Evolutionary conservation across 106 monocot genomes (phyloP).

Genomic region (Dendrobium catenatum): DNA sequence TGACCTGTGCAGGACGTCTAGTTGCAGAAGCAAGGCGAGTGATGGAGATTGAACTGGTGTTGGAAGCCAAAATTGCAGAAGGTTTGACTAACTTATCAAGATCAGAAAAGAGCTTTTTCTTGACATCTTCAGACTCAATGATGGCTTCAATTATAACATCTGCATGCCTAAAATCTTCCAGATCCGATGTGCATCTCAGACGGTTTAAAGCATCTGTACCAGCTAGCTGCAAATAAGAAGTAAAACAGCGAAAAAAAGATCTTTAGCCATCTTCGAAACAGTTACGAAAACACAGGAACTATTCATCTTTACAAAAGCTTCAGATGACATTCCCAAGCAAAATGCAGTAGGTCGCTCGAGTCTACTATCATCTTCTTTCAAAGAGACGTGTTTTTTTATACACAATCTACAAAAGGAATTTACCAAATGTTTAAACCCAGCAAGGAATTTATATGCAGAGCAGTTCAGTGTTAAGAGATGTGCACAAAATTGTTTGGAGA

Average conservation of each 20-base stretch:
- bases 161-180: slow-evolving; percentile 50
- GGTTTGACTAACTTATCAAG: slow-evolving; percentile 74
- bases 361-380: background rate
- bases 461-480: too few species aligned
- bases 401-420: too few species aligned
- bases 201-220: slow-evolving; percentile 44
- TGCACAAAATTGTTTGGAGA: too few species aligned
- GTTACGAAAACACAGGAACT: background rate
- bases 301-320: background rate
- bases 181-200: slow-evolving; percentile 39
- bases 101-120: slow-evolving; percentile 66
- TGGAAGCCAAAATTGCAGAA: slow-evolving; percentile 85
- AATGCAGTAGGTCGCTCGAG: background rate
- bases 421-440: too few species aligned
- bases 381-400: too few species aligned
- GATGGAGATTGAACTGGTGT: slow-evolving; percentile 97
- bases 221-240: slow-evolving; percentile 23
- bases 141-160: slow-evolving; percentile 94
- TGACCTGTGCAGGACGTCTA: slow-evolving; percentile 76
- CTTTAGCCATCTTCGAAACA: background rate
- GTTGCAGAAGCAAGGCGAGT: slow-evolving; percentile 89
- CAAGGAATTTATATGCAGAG: too few species aligned
- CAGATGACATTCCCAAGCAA: background rate
- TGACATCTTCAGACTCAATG: slow-evolving; percentile 78
- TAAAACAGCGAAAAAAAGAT: slow-evolving; percentile 1